phyloP scores from a whole-genome alignment of 2,329 filamentous ascomycete genomes.

The Aspergillus sclerotialis region DNA sequence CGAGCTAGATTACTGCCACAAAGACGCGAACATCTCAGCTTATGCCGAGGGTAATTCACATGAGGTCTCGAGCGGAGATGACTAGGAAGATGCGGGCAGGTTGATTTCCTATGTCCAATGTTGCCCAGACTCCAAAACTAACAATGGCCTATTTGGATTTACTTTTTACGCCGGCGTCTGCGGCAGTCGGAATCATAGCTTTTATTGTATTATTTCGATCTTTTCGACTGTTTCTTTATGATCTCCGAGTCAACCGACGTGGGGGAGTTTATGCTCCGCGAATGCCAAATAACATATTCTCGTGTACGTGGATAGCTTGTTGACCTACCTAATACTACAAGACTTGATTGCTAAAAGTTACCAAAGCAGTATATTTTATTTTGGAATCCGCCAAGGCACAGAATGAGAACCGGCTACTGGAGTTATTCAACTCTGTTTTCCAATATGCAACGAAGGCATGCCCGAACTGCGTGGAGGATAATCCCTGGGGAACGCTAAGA shows the following conservation, averaged over 20 bases:
- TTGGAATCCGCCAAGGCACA: slow-evolving; percentile 4
- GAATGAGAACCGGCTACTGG: slow-evolving; percentile 27
- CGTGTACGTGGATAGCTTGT: slow-evolving; percentile 1
- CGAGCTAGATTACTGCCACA: no score
- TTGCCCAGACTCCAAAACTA: no score
- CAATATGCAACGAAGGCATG: slow-evolving; percentile 21
- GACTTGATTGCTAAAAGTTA: slow-evolving; percentile 28
- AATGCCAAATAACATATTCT: neutral
- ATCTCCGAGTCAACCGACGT: neutral
- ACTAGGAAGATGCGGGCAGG: no score
- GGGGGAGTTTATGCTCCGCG: slow-evolving; percentile 1
- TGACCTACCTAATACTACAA: no score
- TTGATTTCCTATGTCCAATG: no score
- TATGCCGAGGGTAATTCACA: no score
- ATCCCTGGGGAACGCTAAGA: slow-evolving; percentile 44
- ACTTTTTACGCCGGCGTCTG: slow-evolving; percentile 15
- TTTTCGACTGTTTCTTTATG: neutral
- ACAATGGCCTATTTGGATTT: slow-evolving; percentile 15
- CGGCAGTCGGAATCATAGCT: neutral
- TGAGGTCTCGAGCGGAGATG: no score
- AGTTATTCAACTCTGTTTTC: slow-evolving; percentile 52
- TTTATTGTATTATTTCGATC: neutral
- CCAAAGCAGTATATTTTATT: slow-evolving; percentile 9
- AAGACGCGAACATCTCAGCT: no score
- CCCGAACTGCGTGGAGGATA: slow-evolving; percentile 55